Evolutionary conservation across 1,284 basidiomycete species (phyloP).

Genomic region (Athelia psychrophila): DNA sequence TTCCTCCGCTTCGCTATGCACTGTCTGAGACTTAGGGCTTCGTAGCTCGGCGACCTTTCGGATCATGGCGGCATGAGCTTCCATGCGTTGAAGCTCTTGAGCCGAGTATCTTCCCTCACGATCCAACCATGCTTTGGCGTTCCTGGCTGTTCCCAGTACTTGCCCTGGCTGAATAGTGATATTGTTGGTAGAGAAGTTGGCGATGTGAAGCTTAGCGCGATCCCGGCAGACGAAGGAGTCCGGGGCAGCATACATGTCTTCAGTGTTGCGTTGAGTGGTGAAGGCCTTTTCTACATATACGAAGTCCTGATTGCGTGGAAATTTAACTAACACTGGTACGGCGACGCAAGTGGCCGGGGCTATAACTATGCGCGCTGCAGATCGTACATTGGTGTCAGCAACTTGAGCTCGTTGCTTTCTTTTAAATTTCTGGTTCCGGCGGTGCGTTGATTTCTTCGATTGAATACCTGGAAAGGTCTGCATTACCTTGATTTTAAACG

Average conservation of each 20-base stretch:
- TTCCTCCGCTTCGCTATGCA: too few species aligned
- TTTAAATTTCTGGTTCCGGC: neutral
- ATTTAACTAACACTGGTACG: neutral
- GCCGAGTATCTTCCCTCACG: constrained; percentile 1
- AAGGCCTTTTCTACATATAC: neutral
- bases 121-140: constrained; percentile 17
- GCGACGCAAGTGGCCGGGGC: neutral
- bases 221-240: constrained; percentile 13
- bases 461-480: neutral
- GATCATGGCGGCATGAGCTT: neutral
- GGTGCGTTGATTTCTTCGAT: neutral
- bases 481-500: constrained; percentile 10
- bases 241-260: constrained; percentile 15
- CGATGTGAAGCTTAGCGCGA: constrained; percentile 13
- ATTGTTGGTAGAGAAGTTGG: constrained; percentile 17
- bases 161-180: constrained; percentile 13
- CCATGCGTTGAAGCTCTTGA: neutral
- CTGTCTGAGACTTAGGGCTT: too few species aligned
- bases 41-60: neutral
- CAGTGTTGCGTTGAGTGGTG: neutral
- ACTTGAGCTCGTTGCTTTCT: neutral
- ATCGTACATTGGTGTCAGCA: neutral
- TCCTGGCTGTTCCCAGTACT: constrained; percentile 11
- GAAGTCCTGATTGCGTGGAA: too few species aligned
- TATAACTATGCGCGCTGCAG: neutral